Base-by-base conservation (phyloP, 1,139 yeast genomes). In the Blastobotrys apis region DNA sequence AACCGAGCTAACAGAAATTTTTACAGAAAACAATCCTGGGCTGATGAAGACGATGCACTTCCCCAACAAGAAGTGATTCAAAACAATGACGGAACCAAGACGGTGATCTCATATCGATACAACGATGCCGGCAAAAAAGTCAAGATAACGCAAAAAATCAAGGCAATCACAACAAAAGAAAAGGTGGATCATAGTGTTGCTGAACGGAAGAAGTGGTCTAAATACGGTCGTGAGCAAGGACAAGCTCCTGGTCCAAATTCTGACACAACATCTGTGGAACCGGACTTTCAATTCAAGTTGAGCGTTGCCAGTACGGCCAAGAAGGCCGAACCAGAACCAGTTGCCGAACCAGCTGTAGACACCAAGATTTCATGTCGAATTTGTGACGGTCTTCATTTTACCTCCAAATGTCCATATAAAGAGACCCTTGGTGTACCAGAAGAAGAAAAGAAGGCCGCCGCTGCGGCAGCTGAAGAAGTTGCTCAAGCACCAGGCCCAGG, bases 391-490 rank as follows among this genome's bases (percentile, higher is more conserved):
- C 84, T 81, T 56, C 99, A 92, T 75, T 87, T 82, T 77, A 85
- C 97, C 33, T 73, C 90, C 64, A 82, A 84, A 71, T 92, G 99
- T 84, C 98, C 98, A 54, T 87, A 81, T 76, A 90, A 85, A 71
- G 95, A 84, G 59, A 84, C 94, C 35, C 74, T 92, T 66, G 94
- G 90, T 32, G 74, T 74, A 37, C 66, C 71, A 33, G 65, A 68
- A 36, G 63, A 64, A 36, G 64, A 68, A 34, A 65, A 64, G 17
- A 59, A 69, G 43, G 68, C 67, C 43, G 71, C 71, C 29, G 60
- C 70, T 13, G 67, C 40, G 2, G 44, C 38, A 5, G 44, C 34
- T 17, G 34, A 23, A 1, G 37, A 21, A 2, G 35, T 40, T 3
- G 39, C 33, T 12, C 22, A 21, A 17, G 40, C 25, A n/a, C n/a